A percentile compares a stretch with the other conserved stretches of the same genome.
Conservation (phyloP, 495 filamentous ascomycete genomes). For the Xylaria bambusicola region DNA sequence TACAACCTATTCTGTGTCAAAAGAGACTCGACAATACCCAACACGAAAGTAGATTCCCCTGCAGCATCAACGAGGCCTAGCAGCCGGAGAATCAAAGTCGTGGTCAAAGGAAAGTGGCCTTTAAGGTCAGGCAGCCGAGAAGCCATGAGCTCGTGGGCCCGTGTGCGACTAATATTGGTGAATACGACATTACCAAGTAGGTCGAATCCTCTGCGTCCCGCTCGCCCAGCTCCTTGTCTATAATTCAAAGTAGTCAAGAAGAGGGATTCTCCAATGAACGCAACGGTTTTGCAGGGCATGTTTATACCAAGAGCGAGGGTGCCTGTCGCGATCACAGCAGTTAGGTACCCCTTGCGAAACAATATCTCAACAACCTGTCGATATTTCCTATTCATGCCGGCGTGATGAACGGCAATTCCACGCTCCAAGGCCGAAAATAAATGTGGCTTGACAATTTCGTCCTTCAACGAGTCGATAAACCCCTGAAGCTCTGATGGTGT, state of each 20-base stretch:
- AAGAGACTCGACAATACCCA: conserved; percentile 62
- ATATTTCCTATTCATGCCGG: conserved; percentile 76
- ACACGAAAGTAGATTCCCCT: conserved; percentile 59
- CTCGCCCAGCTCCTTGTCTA: conserved; percentile 73
- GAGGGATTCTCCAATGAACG: conserved; percentile 72
- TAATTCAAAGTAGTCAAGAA: conserved; percentile 74
- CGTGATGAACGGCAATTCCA: conserved; percentile 75
- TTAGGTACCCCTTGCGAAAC: conserved; percentile 71
- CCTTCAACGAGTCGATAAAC: conserved; percentile 46
- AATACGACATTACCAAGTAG: conserved; percentile 80
- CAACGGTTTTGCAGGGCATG: conserved; percentile 81
- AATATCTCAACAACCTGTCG: conserved; percentile 71
- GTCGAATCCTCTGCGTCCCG: conserved; percentile 79
- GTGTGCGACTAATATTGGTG: conserved; percentile 56
- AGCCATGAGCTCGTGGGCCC: conserved; percentile 65
- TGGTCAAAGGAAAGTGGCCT: conserved; percentile 78
- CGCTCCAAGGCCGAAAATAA: conserved; percentile 59
- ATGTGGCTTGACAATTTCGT: conserved; percentile 45
- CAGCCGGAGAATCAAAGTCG: conserved; percentile 68
- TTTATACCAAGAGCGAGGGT: conserved; percentile 79
- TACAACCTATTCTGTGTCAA: conserved; percentile 69
- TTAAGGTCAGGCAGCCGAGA: conserved; percentile 70
- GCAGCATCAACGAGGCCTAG: conserved; percentile 68
- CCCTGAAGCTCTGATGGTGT: conserved; percentile 53
- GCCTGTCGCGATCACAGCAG: conserved; percentile 76